A percentile compares a stretch with the other conserved stretches of the same genome.
Evolutionary conservation across 306 rosid genomes (phyloP).

Genomic region (Glycyrrhiza uralensis): DNA sequence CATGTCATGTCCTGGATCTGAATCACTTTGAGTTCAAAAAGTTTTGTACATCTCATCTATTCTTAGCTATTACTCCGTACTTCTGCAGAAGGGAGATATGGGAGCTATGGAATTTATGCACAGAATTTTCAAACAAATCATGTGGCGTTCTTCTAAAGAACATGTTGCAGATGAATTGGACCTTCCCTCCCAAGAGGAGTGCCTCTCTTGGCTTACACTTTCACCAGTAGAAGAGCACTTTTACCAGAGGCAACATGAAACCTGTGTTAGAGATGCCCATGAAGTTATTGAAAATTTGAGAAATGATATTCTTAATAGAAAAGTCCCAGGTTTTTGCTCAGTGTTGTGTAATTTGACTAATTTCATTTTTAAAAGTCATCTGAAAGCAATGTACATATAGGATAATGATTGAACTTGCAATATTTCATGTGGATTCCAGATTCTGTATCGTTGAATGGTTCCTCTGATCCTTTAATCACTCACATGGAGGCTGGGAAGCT

Average conservation of each 20-base stretch:
- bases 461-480: constrained; percentile 62
- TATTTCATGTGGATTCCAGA: constrained; percentile 45
- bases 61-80: constrained; percentile 18
- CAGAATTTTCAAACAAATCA: constrained; percentile 71
- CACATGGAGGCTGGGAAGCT: constrained; percentile 90
- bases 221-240: constrained; percentile 93
- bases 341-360: constrained; percentile 20
- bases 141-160: constrained; percentile 93
- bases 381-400: constrained; percentile 17
- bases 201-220: constrained; percentile 81
- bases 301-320: constrained; percentile 64
- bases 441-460: constrained; percentile 41
- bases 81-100: constrained; percentile 71
- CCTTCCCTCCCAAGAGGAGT: constrained; percentile 91
- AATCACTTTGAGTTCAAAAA: neutral
- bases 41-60: neutral
- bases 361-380: constrained; percentile 35
- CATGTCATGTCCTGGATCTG: neutral
- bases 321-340: constrained; percentile 57
- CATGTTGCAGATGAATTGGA: constrained; percentile 85
- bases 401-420: constrained; percentile 32
- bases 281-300: constrained; percentile 81
- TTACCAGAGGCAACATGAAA: constrained; percentile 95
- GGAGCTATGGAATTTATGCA: constrained; percentile 81
- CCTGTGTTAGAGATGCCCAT: constrained; percentile 76